These are phyloP conservation scores for Coniochaeta hoffmannii DNA, from an alignment of 2,329 filamentous ascomycete species.

Conservation along the genomic window DNA sequence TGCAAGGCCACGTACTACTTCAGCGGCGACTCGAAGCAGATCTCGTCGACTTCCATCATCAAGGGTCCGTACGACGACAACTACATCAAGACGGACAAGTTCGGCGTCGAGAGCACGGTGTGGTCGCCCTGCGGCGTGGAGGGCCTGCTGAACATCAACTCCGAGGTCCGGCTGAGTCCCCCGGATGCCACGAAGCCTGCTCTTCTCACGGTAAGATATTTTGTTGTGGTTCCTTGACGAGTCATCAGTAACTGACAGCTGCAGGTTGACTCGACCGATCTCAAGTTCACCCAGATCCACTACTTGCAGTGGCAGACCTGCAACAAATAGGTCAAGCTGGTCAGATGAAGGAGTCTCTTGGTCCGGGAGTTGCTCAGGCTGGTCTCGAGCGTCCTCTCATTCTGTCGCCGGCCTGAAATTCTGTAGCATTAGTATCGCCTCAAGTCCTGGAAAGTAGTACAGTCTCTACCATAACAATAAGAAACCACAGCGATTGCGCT, in stretches of 20 bases:
- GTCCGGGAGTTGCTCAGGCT: not conserved
- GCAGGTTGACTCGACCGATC: conserved; percentile 22
- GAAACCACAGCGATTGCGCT: not conserved
- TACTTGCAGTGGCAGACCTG: conserved; percentile 21
- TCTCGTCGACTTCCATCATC: conserved; percentile 30
- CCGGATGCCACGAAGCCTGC: conserved; percentile 11
- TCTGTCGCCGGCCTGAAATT: not conserved
- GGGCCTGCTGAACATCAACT: conserved; percentile 46
- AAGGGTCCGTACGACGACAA: conserved; percentile 30
- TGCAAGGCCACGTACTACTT: conserved; percentile 49
- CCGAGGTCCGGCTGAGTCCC: conserved; percentile 31
- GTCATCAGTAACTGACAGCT: not conserved
- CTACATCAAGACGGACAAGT: conserved; percentile 36
- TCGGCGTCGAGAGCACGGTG: conserved; percentile 35
- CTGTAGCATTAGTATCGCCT: not conserved
- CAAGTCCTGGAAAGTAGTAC: not conserved
- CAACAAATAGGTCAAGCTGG: not conserved
- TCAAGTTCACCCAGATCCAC: conserved; percentile 20
- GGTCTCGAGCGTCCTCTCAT: not conserved
- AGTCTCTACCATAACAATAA: not conserved
- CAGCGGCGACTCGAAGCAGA: conserved; percentile 34
- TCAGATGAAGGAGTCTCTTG: not conserved
- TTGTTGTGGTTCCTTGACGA: no score
- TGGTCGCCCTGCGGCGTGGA: conserved; percentile 44
- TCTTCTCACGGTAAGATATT: conserved; percentile 19